phyloP scores from a whole-genome alignment of 306 rosid genomes.

The Trichosanthes truncata region DNA sequence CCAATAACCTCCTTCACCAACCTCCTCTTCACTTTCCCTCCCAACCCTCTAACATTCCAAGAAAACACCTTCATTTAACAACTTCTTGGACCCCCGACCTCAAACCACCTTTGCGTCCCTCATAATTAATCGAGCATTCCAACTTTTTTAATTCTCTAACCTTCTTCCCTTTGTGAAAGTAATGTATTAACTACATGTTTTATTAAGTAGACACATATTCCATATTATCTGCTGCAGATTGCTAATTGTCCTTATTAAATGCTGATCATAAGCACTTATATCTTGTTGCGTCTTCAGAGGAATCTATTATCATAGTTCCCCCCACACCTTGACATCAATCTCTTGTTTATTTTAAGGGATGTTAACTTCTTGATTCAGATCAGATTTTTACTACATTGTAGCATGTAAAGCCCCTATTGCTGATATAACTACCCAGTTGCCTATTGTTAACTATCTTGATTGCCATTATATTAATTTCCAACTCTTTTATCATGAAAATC shows the following conservation, averaged over 20 bases:
- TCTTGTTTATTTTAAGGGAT: not conserved
- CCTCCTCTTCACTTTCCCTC: too few relatives aligned
- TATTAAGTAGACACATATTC: not conserved
- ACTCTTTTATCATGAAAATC: slow-evolving; percentile 25
- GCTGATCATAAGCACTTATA: too few relatives aligned
- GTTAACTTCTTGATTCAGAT: not conserved
- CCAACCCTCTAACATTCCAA: too few relatives aligned
- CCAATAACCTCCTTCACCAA: too few relatives aligned
- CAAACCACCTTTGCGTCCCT: too few relatives aligned
- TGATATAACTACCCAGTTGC: not conserved
- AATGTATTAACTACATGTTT: not conserved
- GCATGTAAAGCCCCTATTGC: not conserved
- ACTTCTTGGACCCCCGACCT: too few relatives aligned
- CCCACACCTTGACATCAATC: not conserved
- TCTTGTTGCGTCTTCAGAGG: not conserved
- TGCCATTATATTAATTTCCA: slow-evolving; percentile 8
- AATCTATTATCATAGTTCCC: not conserved
- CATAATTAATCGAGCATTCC: too few relatives aligned
- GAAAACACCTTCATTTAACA: too few relatives aligned
- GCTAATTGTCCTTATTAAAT: not conserved
- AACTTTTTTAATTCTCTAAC: too few relatives aligned
- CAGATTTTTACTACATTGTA: not conserved
- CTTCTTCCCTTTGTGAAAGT: not conserved
- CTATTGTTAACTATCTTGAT: not conserved
- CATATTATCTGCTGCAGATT: not conserved